Percentiles rank a stretch among this genome's conserved stretches.
Conservation (phyloP, 177 flowering plant genomes). For the Tripterygium wilfordii region DNA sequence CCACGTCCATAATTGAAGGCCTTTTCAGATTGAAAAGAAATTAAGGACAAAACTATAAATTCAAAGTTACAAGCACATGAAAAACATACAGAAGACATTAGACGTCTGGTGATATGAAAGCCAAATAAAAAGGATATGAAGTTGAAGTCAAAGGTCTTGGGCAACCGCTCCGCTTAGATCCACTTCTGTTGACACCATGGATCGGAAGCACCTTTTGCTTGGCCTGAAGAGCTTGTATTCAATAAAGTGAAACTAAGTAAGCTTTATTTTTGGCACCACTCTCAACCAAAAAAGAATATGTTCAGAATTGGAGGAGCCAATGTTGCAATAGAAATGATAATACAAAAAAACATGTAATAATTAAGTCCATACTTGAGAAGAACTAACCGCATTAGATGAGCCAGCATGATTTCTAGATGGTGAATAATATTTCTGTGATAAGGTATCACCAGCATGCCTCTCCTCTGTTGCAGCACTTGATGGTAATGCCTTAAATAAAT, state of each 20-base stretch:
- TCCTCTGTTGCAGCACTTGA: constrained; percentile 12
- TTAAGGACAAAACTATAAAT: constrained; percentile 30
- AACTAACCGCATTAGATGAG: constrained; percentile 30
- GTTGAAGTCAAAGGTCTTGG: constrained; percentile 40
- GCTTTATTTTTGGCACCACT: no score
- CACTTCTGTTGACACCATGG: constrained; percentile 27
- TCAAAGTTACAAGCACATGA: not conserved
- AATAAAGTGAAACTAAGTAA: no score
- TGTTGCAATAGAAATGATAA: no score
- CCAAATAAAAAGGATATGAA: constrained; percentile 99
- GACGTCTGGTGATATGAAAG: no score
- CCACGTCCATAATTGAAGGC: constrained; percentile 26
- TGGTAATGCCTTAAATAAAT: constrained; percentile 23
- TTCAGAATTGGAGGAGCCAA: no score
- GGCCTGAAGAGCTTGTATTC: constrained; percentile 24
- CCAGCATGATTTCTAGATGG: constrained; percentile 17
- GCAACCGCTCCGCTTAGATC: constrained; percentile 37
- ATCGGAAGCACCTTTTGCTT: constrained; percentile 31
- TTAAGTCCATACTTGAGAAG: no score
- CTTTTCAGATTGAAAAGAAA: constrained; percentile 46
- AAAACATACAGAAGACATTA: not conserved
- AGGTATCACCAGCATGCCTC: constrained; percentile 9
- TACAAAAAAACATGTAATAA: no score
- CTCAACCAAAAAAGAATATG: no score
- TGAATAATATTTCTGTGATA: constrained; percentile 14